These are phyloP conservation scores for Sphagnurus paluster DNA, from an alignment of 1,284 basidiomycete genomes.

Conservation along the genomic window DNA sequence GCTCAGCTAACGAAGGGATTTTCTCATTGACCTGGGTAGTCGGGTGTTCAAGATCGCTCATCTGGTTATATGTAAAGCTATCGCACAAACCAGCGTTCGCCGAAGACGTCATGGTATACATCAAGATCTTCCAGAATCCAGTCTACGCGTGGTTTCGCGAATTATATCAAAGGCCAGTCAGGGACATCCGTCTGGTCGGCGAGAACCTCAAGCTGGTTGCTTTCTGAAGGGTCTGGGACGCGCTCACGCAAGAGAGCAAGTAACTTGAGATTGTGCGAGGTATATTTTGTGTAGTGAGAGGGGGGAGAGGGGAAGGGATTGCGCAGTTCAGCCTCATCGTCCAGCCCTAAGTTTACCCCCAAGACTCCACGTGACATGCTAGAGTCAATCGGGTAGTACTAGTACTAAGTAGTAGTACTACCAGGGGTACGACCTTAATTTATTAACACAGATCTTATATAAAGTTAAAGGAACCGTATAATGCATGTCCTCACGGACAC, in stretches of 20 bases:
- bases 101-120: slow-evolving; percentile 71
- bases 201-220: slow-evolving; percentile 60
- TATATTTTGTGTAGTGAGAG: slow-evolving; percentile 73
- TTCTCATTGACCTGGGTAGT: slow-evolving; percentile 65
- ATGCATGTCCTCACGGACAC: not conserved
- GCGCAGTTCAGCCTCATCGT: slow-evolving; percentile 71
- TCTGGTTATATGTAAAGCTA: slow-evolving; percentile 8
- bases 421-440: too few species aligned
- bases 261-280: slow-evolving; percentile 65
- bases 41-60: slow-evolving; percentile 14
- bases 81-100: slow-evolving; percentile 77
- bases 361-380: too few species aligned
- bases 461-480: too few species aligned
- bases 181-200: slow-evolving; percentile 70
- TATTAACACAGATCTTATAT: too few species aligned
- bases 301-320: slow-evolving; percentile 84
- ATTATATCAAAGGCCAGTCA: slow-evolving; percentile 65
- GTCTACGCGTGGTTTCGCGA: slow-evolving; percentile 80
- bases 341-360: too few species aligned
- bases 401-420: too few species aligned
- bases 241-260: slow-evolving; percentile 61
- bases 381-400: too few species aligned
- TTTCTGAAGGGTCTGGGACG: slow-evolving; percentile 34
- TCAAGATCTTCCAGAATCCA: slow-evolving; percentile 77
- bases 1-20: slow-evolving; percentile 69